These are phyloP conservation scores for Ajuga chamaepitys DNA, from an alignment of 257 asterid species.

Conservation along the genomic window DNA sequence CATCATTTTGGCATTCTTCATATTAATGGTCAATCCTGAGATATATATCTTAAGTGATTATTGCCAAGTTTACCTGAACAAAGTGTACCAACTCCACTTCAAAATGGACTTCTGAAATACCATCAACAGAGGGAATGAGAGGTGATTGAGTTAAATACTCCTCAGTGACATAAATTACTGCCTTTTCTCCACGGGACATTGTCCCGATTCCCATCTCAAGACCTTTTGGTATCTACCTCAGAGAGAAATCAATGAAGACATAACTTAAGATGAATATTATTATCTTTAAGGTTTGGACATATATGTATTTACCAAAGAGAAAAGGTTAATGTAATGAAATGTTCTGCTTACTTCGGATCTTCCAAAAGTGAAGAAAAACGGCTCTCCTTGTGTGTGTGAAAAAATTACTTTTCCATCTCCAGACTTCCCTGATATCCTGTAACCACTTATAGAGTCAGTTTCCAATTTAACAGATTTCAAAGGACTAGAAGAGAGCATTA, in stretches of 20 bases:
- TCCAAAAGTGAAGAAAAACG: constrained; percentile 78
- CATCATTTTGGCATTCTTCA: constrained; percentile 9
- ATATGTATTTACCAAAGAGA: constrained; percentile 19
- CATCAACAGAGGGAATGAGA: constrained; percentile 50
- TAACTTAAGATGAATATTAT: constrained; percentile 15
- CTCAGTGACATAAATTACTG: constrained; percentile 59
- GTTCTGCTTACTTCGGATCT: constrained; percentile 71
- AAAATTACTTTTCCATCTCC: constrained; percentile 64
- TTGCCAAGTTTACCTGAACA: constrained; percentile 54
- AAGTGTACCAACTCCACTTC: constrained; percentile 90
- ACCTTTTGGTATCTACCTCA: constrained; percentile 73
- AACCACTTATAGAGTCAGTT: neutral
- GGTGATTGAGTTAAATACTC: constrained; percentile 53
- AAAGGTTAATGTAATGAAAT: neutral
- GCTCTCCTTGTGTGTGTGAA: constrained; percentile 62
- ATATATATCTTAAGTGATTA: constrained; percentile 2
- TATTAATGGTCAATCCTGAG: neutral
- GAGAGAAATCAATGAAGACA: constrained; percentile 7
- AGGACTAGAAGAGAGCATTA: neutral
- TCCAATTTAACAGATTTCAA: neutral
- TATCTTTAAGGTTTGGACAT: neutral
- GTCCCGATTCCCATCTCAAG: constrained; percentile 95
- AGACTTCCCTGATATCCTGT: constrained; percentile 78
- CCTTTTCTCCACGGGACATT: constrained; percentile 86
- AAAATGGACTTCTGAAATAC: constrained; percentile 68